A percentile compares a stretch with the other conserved stretches of the same genome.
phyloP scores from a whole-genome alignment of 371 early-diverging fungal species.

The Syncephalastrum racemosum region DNA sequence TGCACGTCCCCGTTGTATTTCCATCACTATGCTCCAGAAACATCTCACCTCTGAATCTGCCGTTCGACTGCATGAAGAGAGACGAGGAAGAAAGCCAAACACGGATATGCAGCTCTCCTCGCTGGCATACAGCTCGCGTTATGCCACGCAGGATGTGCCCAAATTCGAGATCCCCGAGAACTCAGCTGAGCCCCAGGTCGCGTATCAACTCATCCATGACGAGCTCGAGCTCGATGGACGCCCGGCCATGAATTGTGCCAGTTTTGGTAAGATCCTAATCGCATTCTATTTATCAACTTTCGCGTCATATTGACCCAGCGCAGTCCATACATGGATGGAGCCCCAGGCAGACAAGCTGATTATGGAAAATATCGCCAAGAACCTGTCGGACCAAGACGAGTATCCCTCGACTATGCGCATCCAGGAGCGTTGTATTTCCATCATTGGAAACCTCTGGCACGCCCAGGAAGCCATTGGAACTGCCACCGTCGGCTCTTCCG shows the following conservation, averaged over 20 bases:
- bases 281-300: neutral
- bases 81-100: constrained; percentile 3
- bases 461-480: constrained; percentile 50
- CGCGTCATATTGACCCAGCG: too few relatives aligned
- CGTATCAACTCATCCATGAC: constrained; percentile 65
- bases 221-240: constrained; percentile 65
- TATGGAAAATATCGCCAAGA: constrained; percentile 59
- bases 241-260: constrained; percentile 64
- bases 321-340: constrained; percentile 67
- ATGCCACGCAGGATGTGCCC: constrained; percentile 45
- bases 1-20: too few relatives aligned
- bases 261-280: constrained; percentile 29
- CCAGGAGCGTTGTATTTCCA: constrained; percentile 61
- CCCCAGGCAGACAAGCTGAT: constrained; percentile 69
- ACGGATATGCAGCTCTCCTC: constrained; percentile 18
- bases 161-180: constrained; percentile 44
- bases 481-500: constrained; percentile 63
- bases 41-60: constrained; percentile 5
- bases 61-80: neutral
- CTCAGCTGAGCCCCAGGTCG: constrained; percentile 45
- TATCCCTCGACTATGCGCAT: constrained; percentile 54
- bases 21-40: constrained; percentile 3
- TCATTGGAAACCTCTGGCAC: constrained; percentile 61
- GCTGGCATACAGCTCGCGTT: constrained; percentile 54
- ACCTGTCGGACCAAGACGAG: constrained; percentile 64